A percentile compares a stretch with the other conserved stretches of the same genome.
phyloP scores from a whole-genome alignment of 2,329 filamentous ascomycete species.

The Talaromyces marneffei region DNA sequence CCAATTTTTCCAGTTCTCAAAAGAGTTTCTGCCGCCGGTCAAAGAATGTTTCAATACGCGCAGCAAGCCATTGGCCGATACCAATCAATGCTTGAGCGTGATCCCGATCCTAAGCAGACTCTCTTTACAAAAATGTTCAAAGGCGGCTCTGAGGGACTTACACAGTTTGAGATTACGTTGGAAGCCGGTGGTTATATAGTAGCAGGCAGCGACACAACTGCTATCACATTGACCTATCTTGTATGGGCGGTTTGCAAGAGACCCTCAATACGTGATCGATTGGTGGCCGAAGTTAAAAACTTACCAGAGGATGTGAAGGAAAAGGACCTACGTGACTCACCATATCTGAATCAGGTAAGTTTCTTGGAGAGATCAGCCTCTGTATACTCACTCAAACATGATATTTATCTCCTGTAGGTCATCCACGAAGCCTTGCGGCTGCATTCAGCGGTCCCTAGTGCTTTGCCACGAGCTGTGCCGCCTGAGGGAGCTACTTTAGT shows the following conservation, averaged over 20 bases:
- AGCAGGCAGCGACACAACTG: slow-evolving; percentile 50
- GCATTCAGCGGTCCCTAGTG: slow-evolving; percentile 52
- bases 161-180: slow-evolving; percentile 31
- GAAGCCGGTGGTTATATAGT: slow-evolving; percentile 44
- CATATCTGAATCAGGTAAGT: slow-evolving; percentile 45
- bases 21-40: slow-evolving; percentile 15
- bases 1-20: slow-evolving; percentile 22
- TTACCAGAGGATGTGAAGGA: slow-evolving; percentile 28
- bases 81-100: slow-evolving; percentile 15
- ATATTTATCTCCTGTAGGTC: slow-evolving; percentile 22
- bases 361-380: neutral
- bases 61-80: slow-evolving; percentile 23
- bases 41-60: slow-evolving; percentile 22
- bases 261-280: slow-evolving; percentile 37
- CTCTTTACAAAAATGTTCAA: slow-evolving; percentile 33
- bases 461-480: slow-evolving; percentile 50
- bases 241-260: slow-evolving; percentile 31
- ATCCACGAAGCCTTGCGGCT: slow-evolving; percentile 55
- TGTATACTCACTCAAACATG: neutral
- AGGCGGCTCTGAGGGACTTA: slow-evolving; percentile 20
- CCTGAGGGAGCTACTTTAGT: slow-evolving; percentile 35
- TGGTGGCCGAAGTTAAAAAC: slow-evolving; percentile 43
- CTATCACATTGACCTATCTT: slow-evolving; percentile 46
- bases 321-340: slow-evolving; percentile 47
- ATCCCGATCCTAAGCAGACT: slow-evolving; percentile 27